Evolutionary conservation across 164 flowering plant species (phyloP), one percentile per base, ranked within the genome.

Genomic region (Berberis vulgaris): DNA sequence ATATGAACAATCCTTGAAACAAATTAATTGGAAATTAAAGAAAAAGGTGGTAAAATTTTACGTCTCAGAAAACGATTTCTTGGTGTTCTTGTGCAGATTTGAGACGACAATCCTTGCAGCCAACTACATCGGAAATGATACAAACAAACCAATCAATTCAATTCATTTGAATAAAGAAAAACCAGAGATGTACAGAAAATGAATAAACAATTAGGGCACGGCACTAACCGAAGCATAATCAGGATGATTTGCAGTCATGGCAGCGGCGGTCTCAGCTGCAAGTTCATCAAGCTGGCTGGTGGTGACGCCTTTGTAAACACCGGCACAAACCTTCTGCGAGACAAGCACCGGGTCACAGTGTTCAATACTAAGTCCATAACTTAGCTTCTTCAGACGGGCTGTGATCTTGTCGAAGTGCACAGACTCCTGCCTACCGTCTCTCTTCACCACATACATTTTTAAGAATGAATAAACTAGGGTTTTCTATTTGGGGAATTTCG

Each of bases 351-450:
- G 97, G 50, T 95, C 99, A 56, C 99, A 95, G 76, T 95, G 97
- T 6, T 95, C 97, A 62, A 68, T 68, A 69, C 89, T 91, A 1
- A 95, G 78, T 38, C 97, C 99, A 78, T 95, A 95, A 70, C 99
- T 95, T 42, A 91, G 74, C 72, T 95, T 95, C 97, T 95, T 95
- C 76, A 91, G 60, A n/a, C 99, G 79, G 6, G 99, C 97, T 0
- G 99, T 95, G 43, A 95, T 95, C 85, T 91, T 91, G 70, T 95
- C 97, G 49, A 95, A 95, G 65, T 91, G 97, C 10, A 95, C 99
- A 0, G 97, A n/a, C 66, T 91, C 99, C 63, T 86, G 96, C 44
- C 94, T 76, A 54, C 97, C 97, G 57, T 95, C 97, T 72, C 97
- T 80, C 89, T 95, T 95, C 61, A 95, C 86, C 70, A 89, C 97